phyloP scores from a whole-genome alignment of 148 eudicot species.

The Limonium bicolor region DNA sequence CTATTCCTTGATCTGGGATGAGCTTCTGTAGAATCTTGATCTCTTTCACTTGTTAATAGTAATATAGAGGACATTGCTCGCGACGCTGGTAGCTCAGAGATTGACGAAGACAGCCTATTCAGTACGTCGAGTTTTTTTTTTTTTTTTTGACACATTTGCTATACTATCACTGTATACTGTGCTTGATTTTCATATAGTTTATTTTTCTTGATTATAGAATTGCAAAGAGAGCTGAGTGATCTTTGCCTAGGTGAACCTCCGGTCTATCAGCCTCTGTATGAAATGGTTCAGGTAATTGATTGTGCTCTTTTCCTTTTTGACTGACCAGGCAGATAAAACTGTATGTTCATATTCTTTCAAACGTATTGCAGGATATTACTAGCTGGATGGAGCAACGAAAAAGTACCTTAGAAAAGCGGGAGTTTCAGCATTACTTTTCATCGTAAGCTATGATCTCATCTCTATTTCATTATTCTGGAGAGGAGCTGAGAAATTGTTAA shows the following conservation, averaged over 20 bases:
- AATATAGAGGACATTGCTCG: conserved; percentile 96
- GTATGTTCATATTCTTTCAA: neutral
- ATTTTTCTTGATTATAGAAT: conserved; percentile 33
- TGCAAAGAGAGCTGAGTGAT: conserved; percentile 67
- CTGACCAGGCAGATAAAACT: neutral
- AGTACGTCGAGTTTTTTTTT: conserved; percentile 89
- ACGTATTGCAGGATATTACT: conserved; percentile 34
- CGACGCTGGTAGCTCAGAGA: conserved; percentile 79
- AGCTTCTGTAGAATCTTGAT: no score
- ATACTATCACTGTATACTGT: neutral
- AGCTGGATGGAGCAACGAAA: conserved; percentile 67
- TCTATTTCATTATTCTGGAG: neutral
- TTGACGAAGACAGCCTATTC: conserved; percentile 54
- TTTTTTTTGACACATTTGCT: neutral
- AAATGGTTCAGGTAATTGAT: conserved; percentile 59
- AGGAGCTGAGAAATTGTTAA: no score
- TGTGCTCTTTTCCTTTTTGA: neutral
- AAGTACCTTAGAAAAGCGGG: conserved; percentile 52
- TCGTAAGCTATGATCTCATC: conserved; percentile 44
- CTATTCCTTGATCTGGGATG: no score
- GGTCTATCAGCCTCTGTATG: conserved; percentile 65
- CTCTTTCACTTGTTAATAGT: conserved; percentile 51
- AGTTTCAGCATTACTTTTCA: conserved; percentile 57
- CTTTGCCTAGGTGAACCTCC: conserved; percentile 26
- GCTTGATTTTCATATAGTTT: conserved; percentile 11